Evolutionary conservation across 1,284 basidiomycete genomes (phyloP), one percentile per base, ranked within the genome.

Genomic region (Leccinum pachyderme): DNA sequence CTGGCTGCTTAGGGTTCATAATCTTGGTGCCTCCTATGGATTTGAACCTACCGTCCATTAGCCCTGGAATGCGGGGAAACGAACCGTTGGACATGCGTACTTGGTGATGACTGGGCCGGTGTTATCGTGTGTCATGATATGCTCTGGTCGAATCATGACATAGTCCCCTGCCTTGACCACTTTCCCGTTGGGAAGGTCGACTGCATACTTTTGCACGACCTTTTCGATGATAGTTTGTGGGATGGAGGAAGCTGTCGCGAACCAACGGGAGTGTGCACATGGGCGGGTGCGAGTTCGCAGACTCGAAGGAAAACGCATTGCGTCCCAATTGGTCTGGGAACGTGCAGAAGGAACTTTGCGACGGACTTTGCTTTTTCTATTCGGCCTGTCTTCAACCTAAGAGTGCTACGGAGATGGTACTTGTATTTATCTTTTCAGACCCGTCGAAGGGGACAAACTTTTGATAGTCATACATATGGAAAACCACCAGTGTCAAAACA

Each of bases 91-190:
- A 31, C 15, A 31, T 22, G 35, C 87, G 69, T 66, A 93, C 91
- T 96, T 96, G 68, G 90, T 89, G 59, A 99, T 97, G 63, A 98
- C 95, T 3, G 96, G 96, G 0, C 95, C 96, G 11, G 96, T 99
- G 73, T 99, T 99, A 71, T 99, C 95, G 67, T 97, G 93, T 2
- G 93, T 95, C 93, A 96, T 95, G 59, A 98, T 95, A 81, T 97
- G 93, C 70, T 97, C 87, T 18, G 97, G 97, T 28, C 86, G 84
- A 73, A 99, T 97, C 91, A 98, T 98, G 49, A 99, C 95, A 85
- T 98, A 99, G 85, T 99, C 97, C 32, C 97, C 97, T 28, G 95
- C 91, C 65, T 84, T 86, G 61, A 98, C 92, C 27, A 81, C 79
- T 66, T 90, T 89, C 45, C 84, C 86, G 51, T 79, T 72, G 2